Evolutionary conservation across 768 basidiomycete species (phyloP).

Genomic region (Mycena vulgaris): DNA sequence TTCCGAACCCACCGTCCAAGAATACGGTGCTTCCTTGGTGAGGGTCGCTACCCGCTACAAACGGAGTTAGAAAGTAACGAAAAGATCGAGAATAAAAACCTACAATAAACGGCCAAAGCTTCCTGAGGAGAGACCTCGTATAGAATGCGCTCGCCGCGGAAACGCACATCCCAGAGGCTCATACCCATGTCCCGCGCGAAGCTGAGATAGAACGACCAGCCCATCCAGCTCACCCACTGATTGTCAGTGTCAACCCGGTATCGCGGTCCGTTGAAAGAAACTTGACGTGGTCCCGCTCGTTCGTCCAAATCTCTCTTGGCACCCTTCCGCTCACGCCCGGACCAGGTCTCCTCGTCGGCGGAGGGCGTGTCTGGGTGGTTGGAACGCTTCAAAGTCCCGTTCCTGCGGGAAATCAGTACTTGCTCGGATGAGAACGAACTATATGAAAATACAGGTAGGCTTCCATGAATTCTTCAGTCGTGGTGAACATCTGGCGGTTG

Average conservation of each 20-base stretch:
- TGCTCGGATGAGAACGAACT: background rate
- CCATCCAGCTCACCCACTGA: constrained; percentile 79
- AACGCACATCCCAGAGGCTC: constrained; percentile 72
- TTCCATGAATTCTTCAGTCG: constrained; percentile 63
- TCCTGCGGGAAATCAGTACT: constrained; percentile 32
- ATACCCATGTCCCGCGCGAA: constrained; percentile 80
- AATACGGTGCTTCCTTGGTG: constrained; percentile 73
- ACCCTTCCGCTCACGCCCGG: constrained; percentile 59
- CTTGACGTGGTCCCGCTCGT: constrained; percentile 74
- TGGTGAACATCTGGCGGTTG: constrained; percentile 70
- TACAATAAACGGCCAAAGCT: constrained; percentile 73
- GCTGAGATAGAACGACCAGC: constrained; percentile 72
- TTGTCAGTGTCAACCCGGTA: constrained; percentile 67
- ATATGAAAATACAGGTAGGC: constrained; percentile 56
- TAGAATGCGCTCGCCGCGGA: constrained; percentile 71
- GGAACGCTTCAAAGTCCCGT: constrained; percentile 66
- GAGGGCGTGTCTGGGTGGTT: constrained; percentile 48
- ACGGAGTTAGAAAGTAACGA: background rate
- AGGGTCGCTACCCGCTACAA: constrained; percentile 71
- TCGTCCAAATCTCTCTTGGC: constrained; percentile 70
- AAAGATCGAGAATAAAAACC: background rate
- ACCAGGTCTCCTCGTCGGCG: constrained; percentile 59
- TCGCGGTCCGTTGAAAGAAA: constrained; percentile 72
- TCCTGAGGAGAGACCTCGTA: constrained; percentile 77
- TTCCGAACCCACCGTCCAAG: constrained; percentile 76